Percentiles rank a stretch among this genome's conserved stretches.
phyloP scores from a whole-genome alignment of 148 eudicot genomes.

The Spergularia marina region DNA sequence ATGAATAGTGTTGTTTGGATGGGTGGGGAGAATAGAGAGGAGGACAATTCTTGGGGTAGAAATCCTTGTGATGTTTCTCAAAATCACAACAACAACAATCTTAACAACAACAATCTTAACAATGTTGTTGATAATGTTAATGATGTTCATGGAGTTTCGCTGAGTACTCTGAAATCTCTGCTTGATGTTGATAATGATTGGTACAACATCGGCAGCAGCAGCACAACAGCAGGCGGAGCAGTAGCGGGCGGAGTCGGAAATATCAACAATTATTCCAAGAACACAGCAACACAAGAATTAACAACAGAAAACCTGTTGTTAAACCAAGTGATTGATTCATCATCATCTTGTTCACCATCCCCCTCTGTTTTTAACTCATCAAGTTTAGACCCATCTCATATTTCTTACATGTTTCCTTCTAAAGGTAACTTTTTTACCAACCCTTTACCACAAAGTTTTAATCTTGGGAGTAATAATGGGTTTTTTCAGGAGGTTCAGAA shows the following conservation, averaged over 20 bases:
- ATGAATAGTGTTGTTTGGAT: constrained; percentile 26
- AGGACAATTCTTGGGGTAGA: constrained; percentile 21
- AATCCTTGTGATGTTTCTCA: background rate
- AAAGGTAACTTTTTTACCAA: constrained; percentile 33
- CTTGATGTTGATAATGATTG: constrained; percentile 59
- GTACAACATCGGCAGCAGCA: constrained; percentile 31
- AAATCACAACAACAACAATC: background rate
- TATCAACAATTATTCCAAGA: constrained; percentile 33
- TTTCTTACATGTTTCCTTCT: constrained; percentile 39
- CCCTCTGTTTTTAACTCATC: constrained; percentile 53
- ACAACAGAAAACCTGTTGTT: constrained; percentile 35
- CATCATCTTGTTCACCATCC: constrained; percentile 72
- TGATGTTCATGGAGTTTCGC: constrained; percentile 28
- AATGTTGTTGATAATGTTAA: background rate
- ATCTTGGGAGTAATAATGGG: constrained; percentile 30
- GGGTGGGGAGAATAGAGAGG: constrained; percentile 14
- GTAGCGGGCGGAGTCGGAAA: background rate
- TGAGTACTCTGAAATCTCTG: constrained; percentile 59
- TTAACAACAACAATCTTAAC: background rate
- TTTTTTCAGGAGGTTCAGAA: constrained; percentile 30
- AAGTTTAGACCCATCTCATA: constrained; percentile 41
- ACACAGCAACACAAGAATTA: constrained; percentile 7
- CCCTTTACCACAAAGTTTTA: constrained; percentile 40
- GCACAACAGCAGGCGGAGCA: constrained; percentile 8
- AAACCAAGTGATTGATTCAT: constrained; percentile 50